A percentile compares a stretch with the other conserved stretches of the same genome.
Evolutionary conservation across 768 basidiomycete genomes (phyloP).

Genomic region (Auricularia heimuer): DNA sequence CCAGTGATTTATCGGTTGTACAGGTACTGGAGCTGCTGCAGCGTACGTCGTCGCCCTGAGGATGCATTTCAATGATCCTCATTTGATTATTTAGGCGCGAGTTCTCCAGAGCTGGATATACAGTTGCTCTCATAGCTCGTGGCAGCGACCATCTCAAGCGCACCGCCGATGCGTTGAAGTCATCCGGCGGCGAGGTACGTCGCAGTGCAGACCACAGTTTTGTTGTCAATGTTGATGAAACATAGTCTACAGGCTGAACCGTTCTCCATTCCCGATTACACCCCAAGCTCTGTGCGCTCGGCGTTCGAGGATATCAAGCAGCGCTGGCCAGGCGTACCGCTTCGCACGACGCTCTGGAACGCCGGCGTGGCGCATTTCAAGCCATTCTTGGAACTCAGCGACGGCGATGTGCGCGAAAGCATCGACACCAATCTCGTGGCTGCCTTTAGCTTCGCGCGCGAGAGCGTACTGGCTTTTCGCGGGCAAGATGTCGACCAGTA

Average conservation of each 20-base stretch:
- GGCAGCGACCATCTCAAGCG: constrained; percentile 41
- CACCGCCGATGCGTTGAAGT: constrained; percentile 45
- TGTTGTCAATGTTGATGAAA: not conserved
- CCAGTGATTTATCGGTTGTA: too few species aligned
- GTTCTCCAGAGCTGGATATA: constrained; percentile 42
- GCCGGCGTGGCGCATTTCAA: constrained; percentile 49
- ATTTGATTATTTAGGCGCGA: constrained; percentile 31
- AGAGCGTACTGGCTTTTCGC: constrained; percentile 50
- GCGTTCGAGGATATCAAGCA: constrained; percentile 41
- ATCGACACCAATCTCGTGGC: constrained; percentile 45
- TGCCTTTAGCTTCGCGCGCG: constrained; percentile 55
- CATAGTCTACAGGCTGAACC: constrained; percentile 35
- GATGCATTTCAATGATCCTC: not conserved
- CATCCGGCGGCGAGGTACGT: constrained; percentile 47
- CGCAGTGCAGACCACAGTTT: not conserved
- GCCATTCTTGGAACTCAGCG: constrained; percentile 54
- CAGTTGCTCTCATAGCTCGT: constrained; percentile 55
- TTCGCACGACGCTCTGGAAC: constrained; percentile 60
- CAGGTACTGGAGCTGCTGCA: constrained; percentile 31
- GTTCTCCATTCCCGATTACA: constrained; percentile 41
- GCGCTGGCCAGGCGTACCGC: constrained; percentile 28
- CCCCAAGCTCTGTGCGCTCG: constrained; percentile 28
- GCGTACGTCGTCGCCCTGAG: constrained; percentile 21
- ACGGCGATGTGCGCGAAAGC: constrained; percentile 42
- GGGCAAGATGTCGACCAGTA: constrained; percentile 22